Percentiles rank a stretch among this genome's conserved stretches.
Evolutionary conservation across 352 stramenopile species (phyloP).

Genomic region (Phytophthora litchii): DNA sequence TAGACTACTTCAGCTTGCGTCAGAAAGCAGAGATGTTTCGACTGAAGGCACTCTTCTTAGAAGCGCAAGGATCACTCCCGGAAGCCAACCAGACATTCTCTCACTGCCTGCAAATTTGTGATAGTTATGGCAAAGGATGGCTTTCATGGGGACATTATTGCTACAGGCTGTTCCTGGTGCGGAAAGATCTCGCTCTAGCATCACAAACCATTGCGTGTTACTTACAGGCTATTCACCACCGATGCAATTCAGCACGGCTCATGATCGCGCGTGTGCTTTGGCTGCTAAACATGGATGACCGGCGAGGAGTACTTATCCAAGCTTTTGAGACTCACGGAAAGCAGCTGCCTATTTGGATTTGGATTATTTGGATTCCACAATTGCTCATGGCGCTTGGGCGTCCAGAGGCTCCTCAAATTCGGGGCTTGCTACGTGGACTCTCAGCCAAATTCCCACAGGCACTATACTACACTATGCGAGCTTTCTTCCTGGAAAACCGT

Average conservation of each 20-base stretch:
- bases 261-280: slow-evolving; percentile 93
- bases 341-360: slow-evolving; percentile 97
- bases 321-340: slow-evolving; percentile 94
- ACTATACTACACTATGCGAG: slow-evolving; percentile 97
- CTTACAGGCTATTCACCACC: slow-evolving; percentile 92
- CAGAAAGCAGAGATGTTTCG: slow-evolving; percentile 94
- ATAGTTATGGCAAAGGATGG: slow-evolving; percentile 94
- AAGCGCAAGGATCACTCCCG: slow-evolving; percentile 72
- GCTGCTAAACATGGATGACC: slow-evolving; percentile 91
- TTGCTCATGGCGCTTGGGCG: slow-evolving; percentile 95
- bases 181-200: slow-evolving; percentile 76
- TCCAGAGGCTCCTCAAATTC: slow-evolving; percentile 90
- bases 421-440: slow-evolving; percentile 76
- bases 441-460: slow-evolving; percentile 97
- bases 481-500: slow-evolving; percentile 98
- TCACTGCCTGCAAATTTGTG: slow-evolving; percentile 91
- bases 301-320: slow-evolving; percentile 70
- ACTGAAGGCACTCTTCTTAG: slow-evolving; percentile 90
- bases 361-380: slow-evolving; percentile 99
- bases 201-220: slow-evolving; percentile 94
- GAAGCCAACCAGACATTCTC: slow-evolving; percentile 93
- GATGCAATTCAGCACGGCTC: slow-evolving; percentile 86
- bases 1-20: slow-evolving; percentile 92
- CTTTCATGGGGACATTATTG: slow-evolving; percentile 95
- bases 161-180: slow-evolving; percentile 82